Percentiles rank a stretch among this genome's conserved stretches.
These are phyloP conservation scores for Blastobotrys indianensis DNA, from an alignment of 1,139 yeast genomes.

Conservation along the genomic window DNA sequence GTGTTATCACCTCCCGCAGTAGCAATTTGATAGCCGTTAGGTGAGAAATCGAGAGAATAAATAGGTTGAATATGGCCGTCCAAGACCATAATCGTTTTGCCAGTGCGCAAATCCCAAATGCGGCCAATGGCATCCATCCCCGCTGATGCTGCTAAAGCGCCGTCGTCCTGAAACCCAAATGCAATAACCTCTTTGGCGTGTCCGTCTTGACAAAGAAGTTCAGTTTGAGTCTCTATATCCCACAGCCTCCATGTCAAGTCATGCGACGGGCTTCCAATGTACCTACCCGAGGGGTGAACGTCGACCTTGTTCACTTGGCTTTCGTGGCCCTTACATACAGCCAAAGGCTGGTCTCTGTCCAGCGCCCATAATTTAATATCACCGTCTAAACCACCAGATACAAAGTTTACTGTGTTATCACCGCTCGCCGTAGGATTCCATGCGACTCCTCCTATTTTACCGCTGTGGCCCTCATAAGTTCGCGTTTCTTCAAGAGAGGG, in stretches of 20 bases:
- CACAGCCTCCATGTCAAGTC: constrained; percentile 89
- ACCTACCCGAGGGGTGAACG: constrained; percentile 59
- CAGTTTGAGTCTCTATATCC: constrained; percentile 53
- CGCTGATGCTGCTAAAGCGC: constrained; percentile 67
- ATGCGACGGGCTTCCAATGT: constrained; percentile 65
- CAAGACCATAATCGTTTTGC: constrained; percentile 54
- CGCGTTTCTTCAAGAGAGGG: constrained; percentile 35
- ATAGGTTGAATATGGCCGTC: constrained; percentile 70
- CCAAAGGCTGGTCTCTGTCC: constrained; percentile 20
- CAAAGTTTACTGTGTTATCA: constrained; percentile 24
- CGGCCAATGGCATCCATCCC: constrained; percentile 73
- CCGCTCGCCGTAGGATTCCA: constrained; percentile 45
- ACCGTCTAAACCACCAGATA: constrained; percentile 68
- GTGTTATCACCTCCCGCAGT: constrained; percentile 83
- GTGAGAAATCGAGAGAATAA: constrained; percentile 67
- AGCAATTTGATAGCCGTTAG: constrained; percentile 69
- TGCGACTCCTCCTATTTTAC: constrained; percentile 64
- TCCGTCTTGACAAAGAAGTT: constrained; percentile 68
- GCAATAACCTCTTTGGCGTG: constrained; percentile 71
- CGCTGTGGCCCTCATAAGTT: constrained; percentile 44
- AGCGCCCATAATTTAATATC: constrained; percentile 44
- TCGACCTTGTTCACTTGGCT: constrained; percentile 54
- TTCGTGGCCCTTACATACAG: constrained; percentile 39
- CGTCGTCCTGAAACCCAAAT: constrained; percentile 67
- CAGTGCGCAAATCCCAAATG: constrained; percentile 85